A percentile compares a stretch with the other conserved stretches of the same genome.
Conservation (phyloP, 73 alveolate genomes). For the Breviolum minutum region DNA sequence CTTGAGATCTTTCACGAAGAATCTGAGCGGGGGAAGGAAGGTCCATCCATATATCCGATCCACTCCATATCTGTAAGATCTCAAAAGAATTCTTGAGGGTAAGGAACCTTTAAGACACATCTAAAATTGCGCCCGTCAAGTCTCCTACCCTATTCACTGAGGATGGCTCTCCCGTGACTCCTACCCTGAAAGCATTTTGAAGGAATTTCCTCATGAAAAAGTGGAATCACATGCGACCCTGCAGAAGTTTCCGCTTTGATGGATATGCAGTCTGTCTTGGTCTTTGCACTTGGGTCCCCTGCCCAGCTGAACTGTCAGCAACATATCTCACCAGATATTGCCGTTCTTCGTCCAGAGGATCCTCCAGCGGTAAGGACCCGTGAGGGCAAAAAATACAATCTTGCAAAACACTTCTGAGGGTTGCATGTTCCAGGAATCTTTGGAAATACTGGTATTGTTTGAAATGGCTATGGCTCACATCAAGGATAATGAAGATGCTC, state of each 20-base stretch:
- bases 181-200: neutral
- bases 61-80: too few relatives aligned
- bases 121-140: neutral
- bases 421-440: too few relatives aligned
- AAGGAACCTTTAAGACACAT: neutral
- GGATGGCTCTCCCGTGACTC: neutral
- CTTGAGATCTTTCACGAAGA: constrained; percentile 33
- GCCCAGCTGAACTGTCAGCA: constrained; percentile 55
- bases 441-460: too few relatives aligned
- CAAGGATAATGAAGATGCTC: too few relatives aligned
- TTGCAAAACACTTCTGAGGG: too few relatives aligned
- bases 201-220: neutral
- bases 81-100: too few relatives aligned
- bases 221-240: neutral
- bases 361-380: neutral
- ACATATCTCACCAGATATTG: constrained; percentile 37
- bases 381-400: too few relatives aligned
- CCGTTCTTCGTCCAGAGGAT: constrained; percentile 13
- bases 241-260: neutral
- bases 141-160: neutral
- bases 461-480: too few relatives aligned
- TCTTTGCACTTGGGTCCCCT: neutral
- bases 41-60: neutral
- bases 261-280: neutral
- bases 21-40: neutral